Base-by-base conservation (phyloP, 805 yeast species). In the Saturnispora gosingensis region DNA sequence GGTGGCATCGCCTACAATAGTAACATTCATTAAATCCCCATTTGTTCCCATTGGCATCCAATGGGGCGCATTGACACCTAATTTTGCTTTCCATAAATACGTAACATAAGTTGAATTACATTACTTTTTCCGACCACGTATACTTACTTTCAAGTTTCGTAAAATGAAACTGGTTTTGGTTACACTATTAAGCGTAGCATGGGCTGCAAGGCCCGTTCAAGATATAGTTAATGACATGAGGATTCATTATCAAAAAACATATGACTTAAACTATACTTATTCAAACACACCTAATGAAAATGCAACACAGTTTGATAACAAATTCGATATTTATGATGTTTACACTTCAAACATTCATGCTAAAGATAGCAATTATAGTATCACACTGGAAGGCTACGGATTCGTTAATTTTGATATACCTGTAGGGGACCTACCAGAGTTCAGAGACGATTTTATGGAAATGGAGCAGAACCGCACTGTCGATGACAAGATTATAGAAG, bases 391-490 rank as follows among this genome's bases (percentile, higher is more conserved):
- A n/a, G 44, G 52, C 45, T 46, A 52, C 32, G n/a, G n/a, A 22
- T n/a, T 42, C 53, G 15, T 9, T 13, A n/a, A 45, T 44, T 7
- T 18, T 15, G 2, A 22, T 20, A 46, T 45, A 11, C 36, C 50
- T 13, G 32, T 40, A 11, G 51, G 44, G 5, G 30, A 43, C 8
- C 16, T 49, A 13, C 43, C 47, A 1, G 45, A 47, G 30, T 22
- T 39, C 22, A 16, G 25, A 4, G 52, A 53, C 28, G 49, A 49
- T 0, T 51, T 49, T 1, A 51, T 70, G 3, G 43, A 67, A 0
- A 49, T 52, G 1, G 54, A 54, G 1, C 66, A 65, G 27, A 43
- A 16, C 10, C 15, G 34, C 3, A 72, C 67, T 0, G 45, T 68
- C 4, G 22, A 16, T 15, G 45, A 49, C 16, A 24, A 25, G 9